Evolutionary conservation across 192 early-diverging fungal genomes (phyloP).

Genomic region (Endogone sp.): DNA sequence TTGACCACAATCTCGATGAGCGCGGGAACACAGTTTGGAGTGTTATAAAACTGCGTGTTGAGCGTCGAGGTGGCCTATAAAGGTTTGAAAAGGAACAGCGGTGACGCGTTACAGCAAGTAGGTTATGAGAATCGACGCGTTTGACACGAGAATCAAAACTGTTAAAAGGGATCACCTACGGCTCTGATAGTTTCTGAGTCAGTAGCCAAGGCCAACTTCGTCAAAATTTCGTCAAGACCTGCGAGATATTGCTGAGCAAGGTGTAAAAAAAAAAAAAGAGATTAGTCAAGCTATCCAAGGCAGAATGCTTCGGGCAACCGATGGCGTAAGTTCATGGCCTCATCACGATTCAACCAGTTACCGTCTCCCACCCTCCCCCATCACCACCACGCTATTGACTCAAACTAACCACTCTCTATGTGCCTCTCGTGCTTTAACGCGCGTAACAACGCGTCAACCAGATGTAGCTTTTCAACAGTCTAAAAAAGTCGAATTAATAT

Average conservation of each 20-base stretch:
- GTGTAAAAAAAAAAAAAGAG: not conserved
- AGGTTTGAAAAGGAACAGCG: not conserved
- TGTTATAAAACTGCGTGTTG: conserved; percentile 69
- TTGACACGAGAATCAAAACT: not conserved
- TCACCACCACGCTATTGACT: not conserved
- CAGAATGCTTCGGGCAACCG: too few species aligned
- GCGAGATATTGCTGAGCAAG: conserved; percentile 25
- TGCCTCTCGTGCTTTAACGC: not conserved
- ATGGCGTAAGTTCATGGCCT: too few species aligned
- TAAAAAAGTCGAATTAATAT: not conserved
- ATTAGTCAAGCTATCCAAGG: too few species aligned
- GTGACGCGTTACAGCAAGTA: not conserved
- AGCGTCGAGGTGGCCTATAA: conserved; percentile 66
- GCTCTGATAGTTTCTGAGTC: conserved; percentile 35
- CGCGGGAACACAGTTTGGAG: conserved; percentile 74
- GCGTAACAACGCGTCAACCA: not conserved
- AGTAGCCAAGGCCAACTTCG: conserved; percentile 25
- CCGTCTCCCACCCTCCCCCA: too few species aligned
- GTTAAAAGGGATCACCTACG: conserved; percentile 17
- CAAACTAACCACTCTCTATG: not conserved
- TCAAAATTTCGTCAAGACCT: conserved; percentile 28
- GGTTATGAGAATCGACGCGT: not conserved
- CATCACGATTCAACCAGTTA: too few species aligned
- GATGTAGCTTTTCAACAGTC: not conserved
- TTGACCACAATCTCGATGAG: conserved; percentile 68